These are phyloP conservation scores for Agrostemma githago DNA, from an alignment of 148 eudicot genomes.

Conservation along the genomic window DNA sequence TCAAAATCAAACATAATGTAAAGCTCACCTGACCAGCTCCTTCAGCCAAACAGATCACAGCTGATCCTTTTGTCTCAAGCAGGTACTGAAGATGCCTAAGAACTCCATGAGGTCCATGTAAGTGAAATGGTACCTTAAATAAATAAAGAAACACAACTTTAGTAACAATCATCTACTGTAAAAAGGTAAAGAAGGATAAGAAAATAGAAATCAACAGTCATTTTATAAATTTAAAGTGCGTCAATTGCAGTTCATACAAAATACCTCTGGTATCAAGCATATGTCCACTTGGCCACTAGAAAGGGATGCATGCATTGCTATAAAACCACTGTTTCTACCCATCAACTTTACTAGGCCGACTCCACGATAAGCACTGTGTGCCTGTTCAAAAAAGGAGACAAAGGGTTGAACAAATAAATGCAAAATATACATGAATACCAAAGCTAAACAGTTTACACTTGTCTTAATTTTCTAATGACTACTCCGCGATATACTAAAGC, in stretches of 20 bases:
- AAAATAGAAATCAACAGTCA: neutral
- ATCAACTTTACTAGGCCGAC: slow-evolving; percentile 92
- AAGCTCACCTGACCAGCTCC: slow-evolving; percentile 93
- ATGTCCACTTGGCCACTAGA: slow-evolving; percentile 99
- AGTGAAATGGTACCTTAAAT: slow-evolving; percentile 69
- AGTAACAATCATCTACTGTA: slow-evolving; percentile 13
- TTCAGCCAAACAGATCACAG: slow-evolving; percentile 95
- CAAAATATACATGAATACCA: neutral
- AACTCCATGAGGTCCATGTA: slow-evolving; percentile 93
- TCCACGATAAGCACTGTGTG: slow-evolving; percentile 97
- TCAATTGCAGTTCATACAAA: slow-evolving; percentile 3
- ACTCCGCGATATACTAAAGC: neutral
- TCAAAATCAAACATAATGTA: neutral
- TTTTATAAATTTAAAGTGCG: neutral
- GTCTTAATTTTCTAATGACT: neutral
- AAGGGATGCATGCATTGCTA: slow-evolving; percentile 98
- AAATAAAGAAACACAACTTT: slow-evolving; percentile 1
- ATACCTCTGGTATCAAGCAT: slow-evolving; percentile 97
- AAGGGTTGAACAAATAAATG: neutral
- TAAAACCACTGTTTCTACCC: slow-evolving; percentile 98
- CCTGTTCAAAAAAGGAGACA: slow-evolving; percentile 38
- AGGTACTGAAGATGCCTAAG: slow-evolving; percentile 76
- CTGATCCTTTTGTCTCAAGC: slow-evolving; percentile 89
- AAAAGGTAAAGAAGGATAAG: neutral
- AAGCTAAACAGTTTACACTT: neutral